A percentile compares a stretch with the other conserved stretches of the same genome.
These are phyloP conservation scores for Ustilago bromivora DNA, from an alignment of 1,284 basidiomycete genomes.

Conservation along the genomic window DNA sequence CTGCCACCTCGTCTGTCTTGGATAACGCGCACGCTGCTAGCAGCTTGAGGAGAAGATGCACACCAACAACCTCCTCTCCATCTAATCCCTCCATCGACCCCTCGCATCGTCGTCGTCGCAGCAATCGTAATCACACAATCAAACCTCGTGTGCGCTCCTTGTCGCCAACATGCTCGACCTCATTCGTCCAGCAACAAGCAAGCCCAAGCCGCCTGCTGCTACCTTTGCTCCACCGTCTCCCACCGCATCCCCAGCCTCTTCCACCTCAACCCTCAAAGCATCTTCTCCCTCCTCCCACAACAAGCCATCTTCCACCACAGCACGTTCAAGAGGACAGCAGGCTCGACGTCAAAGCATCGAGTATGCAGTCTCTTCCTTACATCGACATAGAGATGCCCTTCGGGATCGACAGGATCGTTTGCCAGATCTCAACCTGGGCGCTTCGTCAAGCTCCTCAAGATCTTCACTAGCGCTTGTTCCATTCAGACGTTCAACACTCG, in stretches of 20 bases:
- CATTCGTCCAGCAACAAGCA: slow-evolving; percentile 28
- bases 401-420: slow-evolving; percentile 1
- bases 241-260: slow-evolving; percentile 43
- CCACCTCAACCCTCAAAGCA: slow-evolving; percentile 47
- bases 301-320: slow-evolving; percentile 17
- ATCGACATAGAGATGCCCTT: slow-evolving; percentile 11
- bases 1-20: too few relatives aligned
- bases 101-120: neutral
- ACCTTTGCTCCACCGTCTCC: slow-evolving; percentile 16
- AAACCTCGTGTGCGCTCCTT: neutral
- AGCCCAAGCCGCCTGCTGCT: slow-evolving; percentile 10
- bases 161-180: slow-evolving; percentile 34
- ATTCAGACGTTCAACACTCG: slow-evolving; percentile 19
- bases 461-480: slow-evolving; percentile 16
- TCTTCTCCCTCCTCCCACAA: slow-evolving; percentile 21
- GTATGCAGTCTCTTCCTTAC: slow-evolving; percentile 31
- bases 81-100: neutral
- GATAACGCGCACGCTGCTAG: neutral
- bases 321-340: slow-evolving; percentile 47
- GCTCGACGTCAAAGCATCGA: slow-evolving; percentile 42
- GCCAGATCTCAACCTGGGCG: slow-evolving; percentile 6
- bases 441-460: slow-evolving; percentile 14
- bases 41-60: neutral
- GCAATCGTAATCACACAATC: neutral
- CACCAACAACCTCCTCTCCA: neutral